These are phyloP conservation scores for Cladorrhinum samala DNA, from an alignment of 495 filamentous ascomycete genomes.

Conservation along the genomic window DNA sequence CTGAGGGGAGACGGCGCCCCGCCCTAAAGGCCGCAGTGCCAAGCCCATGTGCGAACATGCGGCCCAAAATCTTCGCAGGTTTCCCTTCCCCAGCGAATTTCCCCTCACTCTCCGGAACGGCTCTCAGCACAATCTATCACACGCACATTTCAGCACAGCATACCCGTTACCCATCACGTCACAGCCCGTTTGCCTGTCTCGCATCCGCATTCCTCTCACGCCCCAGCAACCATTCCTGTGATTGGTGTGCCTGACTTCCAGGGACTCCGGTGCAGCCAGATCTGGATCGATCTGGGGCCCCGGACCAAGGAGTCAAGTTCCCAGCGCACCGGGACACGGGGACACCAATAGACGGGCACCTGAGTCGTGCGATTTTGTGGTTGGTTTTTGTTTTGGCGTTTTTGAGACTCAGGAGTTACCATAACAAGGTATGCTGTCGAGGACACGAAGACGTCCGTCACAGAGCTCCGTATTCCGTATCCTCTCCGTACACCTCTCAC, in stretches of 20 bases:
- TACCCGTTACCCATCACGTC: constrained; percentile 16
- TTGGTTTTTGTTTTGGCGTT: not conserved
- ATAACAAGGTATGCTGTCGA: not conserved
- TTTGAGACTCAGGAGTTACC: not conserved
- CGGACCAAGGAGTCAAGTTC: not conserved
- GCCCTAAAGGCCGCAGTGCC: not conserved
- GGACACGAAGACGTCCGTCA: no score
- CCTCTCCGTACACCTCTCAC: no score
- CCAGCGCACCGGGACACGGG: not conserved
- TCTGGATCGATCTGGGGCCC: not conserved
- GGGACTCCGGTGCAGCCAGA: not conserved
- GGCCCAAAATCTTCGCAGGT: constrained; percentile 22
- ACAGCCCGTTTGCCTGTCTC: not conserved
- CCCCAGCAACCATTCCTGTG: constrained; percentile 9
- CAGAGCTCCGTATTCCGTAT: no score
- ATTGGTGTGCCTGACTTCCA: constrained; percentile 14
- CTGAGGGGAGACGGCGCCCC: not conserved
- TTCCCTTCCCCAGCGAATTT: constrained; percentile 15
- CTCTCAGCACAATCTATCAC: constrained; percentile 26
- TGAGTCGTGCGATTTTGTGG: constrained; percentile 6
- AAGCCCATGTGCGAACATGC: not conserved
- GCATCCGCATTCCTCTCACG: not conserved
- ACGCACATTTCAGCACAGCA: constrained; percentile 40
- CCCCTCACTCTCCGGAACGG: constrained; percentile 10
- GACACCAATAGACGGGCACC: constrained; percentile 6